phyloP scores from a whole-genome alignment of 345 rosid species.

The Ailanthus altissimus region DNA sequence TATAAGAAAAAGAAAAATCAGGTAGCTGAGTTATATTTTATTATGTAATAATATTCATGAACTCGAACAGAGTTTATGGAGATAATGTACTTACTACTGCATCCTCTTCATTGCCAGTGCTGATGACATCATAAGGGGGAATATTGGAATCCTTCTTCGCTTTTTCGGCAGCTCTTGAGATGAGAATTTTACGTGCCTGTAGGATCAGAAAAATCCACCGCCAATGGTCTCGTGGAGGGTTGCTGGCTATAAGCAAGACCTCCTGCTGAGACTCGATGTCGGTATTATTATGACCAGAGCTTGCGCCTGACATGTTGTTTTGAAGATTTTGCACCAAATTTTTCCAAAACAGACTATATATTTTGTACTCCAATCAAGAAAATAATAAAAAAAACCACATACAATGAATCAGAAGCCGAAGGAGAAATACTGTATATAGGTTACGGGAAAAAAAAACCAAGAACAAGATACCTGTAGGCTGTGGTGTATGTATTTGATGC shows the following conservation, averaged over 20 bases:
- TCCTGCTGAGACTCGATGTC: slow-evolving; percentile 8
- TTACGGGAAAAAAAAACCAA: too few relatives aligned
- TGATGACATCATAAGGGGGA: background rate
- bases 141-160: background rate
- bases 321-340: too few relatives aligned
- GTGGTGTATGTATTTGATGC: too few relatives aligned
- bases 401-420: too few relatives aligned
- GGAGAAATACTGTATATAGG: too few relatives aligned
- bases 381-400: too few relatives aligned
- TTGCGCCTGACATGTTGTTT: too few relatives aligned
- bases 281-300: background rate
- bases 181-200: background rate
- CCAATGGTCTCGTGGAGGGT: background rate
- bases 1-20: background rate
- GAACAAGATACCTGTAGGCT: too few relatives aligned
- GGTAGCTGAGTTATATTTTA: background rate
- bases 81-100: background rate
- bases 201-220: slow-evolving; percentile 2
- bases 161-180: slow-evolving; percentile 13
- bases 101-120: background rate
- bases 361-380: too few relatives aligned
- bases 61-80: background rate
- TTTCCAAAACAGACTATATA: too few relatives aligned
- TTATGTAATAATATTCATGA: background rate
- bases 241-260: background rate